Evolutionary conservation across 352 stramenopile genomes (phyloP).

Genomic region (Phytophthora capsici): DNA sequence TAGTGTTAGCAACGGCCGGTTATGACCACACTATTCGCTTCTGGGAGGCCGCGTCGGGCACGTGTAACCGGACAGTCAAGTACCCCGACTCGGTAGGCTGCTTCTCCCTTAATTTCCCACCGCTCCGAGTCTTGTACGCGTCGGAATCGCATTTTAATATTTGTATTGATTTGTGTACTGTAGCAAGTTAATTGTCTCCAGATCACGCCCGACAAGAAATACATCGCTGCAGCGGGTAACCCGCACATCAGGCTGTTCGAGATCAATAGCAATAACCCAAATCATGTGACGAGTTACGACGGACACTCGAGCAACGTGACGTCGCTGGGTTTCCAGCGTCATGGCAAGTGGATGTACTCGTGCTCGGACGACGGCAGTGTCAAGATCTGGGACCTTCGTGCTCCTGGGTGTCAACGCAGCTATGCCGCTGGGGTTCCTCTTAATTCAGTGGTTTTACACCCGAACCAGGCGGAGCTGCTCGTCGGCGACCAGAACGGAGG

Average conservation of each 20-base stretch:
- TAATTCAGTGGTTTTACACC: slow-evolving; percentile 96
- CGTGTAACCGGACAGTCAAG: slow-evolving; percentile 95
- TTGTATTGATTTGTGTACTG: neutral
- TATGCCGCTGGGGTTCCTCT: slow-evolving; percentile 91
- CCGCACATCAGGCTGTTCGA: slow-evolving; percentile 98
- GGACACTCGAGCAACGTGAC: slow-evolving; percentile 97
- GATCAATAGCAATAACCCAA: slow-evolving; percentile 96
- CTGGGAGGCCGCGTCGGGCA: slow-evolving; percentile 96
- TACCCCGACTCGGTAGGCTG: slow-evolving; percentile 92
- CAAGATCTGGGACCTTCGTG: slow-evolving; percentile 95
- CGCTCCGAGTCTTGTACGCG: neutral
- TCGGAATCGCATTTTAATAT: neutral
- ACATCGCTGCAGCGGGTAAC: slow-evolving; percentile 97
- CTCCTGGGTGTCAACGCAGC: slow-evolving; percentile 84
- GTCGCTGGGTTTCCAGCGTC: slow-evolving; percentile 96
- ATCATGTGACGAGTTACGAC: slow-evolving; percentile 96
- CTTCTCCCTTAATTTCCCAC: slow-evolving; percentile 7
- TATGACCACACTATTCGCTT: slow-evolving; percentile 99
- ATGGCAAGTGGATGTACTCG: slow-evolving; percentile 98
- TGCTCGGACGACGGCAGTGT: slow-evolving; percentile 96
- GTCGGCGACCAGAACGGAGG: slow-evolving; percentile 93
- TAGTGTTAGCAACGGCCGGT: slow-evolving; percentile 96
- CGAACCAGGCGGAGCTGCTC: slow-evolving; percentile 92
- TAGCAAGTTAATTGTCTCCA: slow-evolving; percentile 97
- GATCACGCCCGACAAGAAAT: slow-evolving; percentile 97